Evolutionary conservation across 2,329 filamentous ascomycete genomes (phyloP).

Genomic region (Aciculosporium take): DNA sequence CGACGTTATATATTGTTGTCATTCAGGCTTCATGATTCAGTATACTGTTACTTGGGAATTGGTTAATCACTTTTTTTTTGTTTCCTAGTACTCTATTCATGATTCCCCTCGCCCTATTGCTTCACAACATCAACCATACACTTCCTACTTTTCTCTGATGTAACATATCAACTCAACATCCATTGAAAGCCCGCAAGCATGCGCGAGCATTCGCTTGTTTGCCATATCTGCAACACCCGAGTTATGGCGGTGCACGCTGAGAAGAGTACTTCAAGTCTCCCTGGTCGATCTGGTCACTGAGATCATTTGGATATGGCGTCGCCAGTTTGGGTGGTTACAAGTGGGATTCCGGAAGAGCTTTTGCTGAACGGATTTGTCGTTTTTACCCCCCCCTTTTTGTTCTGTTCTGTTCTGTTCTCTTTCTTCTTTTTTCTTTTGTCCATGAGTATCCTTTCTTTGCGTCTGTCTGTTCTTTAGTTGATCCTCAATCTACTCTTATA

Average conservation of each 20-base stretch:
- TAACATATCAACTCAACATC: neutral
- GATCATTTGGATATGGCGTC: neutral
- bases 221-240: too few species aligned
- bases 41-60: neutral
- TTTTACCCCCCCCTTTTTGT: too few species aligned
- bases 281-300: neutral
- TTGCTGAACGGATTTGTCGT: too few species aligned
- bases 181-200: neutral
- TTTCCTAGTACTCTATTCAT: neutral
- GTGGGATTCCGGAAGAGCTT: neutral
- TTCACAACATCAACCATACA: neutral
- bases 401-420: too few species aligned
- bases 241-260: neutral
- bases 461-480: neutral
- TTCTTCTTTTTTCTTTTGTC: neutral
- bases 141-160: neutral
- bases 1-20: neutral
- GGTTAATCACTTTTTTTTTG: neutral
- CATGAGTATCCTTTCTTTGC: neutral
- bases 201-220: too few species aligned
- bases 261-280: neutral
- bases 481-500: neutral
- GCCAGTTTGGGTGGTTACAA: neutral
- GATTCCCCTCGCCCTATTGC: neutral
- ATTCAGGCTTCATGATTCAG: neutral